Base-by-base conservation (phyloP, 2,329 filamentous ascomycete genomes). In the Penicillium sp. region DNA sequence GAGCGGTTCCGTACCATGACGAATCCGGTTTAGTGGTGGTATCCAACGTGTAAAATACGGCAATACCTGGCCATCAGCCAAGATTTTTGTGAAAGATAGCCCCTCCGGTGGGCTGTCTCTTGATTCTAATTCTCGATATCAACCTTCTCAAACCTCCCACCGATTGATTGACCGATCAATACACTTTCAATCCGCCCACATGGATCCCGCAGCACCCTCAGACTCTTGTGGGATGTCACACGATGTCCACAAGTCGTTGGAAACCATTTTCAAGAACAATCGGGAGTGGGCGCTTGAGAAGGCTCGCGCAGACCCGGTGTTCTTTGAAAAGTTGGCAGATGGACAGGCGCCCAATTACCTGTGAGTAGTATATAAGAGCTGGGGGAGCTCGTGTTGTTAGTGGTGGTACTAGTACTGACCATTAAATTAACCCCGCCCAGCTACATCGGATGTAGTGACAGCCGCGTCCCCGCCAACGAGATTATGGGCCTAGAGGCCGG, bases 311-410 rank as follows among this genome's bases (percentile, higher is more conserved):
- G 85, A 90, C 74, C 85, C 86, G 4, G 77, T 82, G 10, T 90
- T 86, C 78, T 90, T 90, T 73, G 72, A 75, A 51, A 83, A 86
- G 71, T 81, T 90, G 59, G 76, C 81, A 21, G 82, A 82, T 9
- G 88, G 88, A 46, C 88, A 90, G 76, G 77, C 76, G 16, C 88
- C 88, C 54, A 86, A 90, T 68, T 90, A 90, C 74, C 83, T 90
- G 57, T 68, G 55, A 35, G 60, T 33, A 29, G 47, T 14, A 39
- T 24, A 16, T 5, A 22, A 19, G 13, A 21, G 19, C 10, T 4
- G 11, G 19, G 19, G 10, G 10, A 4, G 39, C 39, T 22, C 39
- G 39, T 14, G 39, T 41, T 41, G 10, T 22, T 33, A 33, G 31
- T 22, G 39, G n/a, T 41, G 39, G 39, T 22, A 22, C 39, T 22